Evolutionary conservation across 2,329 filamentous ascomycete genomes (phyloP), one percentile per base, ranked within the genome.

Genomic region (Penicillium sp.): DNA sequence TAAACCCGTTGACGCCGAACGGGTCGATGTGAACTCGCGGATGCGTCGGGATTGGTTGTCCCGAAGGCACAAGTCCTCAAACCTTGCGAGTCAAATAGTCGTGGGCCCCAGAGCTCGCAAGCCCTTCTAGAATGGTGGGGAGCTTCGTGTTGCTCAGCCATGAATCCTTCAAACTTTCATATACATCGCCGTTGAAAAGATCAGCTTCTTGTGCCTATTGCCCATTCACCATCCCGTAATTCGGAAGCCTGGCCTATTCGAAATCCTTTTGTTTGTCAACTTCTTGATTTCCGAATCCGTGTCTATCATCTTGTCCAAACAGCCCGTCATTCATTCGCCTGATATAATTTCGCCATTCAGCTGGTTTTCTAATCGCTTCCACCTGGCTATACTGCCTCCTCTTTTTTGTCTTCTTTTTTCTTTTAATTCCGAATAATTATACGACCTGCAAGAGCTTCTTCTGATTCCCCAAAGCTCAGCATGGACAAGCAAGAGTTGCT

Each of bases 401-500:
- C 23, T 4, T 26, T 23, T 18, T 4, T 42, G 10, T 13, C 6
- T 26, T 26, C 6, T 26, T 26, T 26, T 26, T 26, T 4, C 7
- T 26, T 26, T 16, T 31, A n/a, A n/a, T n/a, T n/a, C 18, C 10
- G 9, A 23, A 16, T 26, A n/a, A 8, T 21, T 38, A 13, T 33
- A 31, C 36, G n/a, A 24, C 41, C 34, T 12, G 29, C 39, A 23
- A 1, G 29, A 42, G 34, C 26, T 13, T 44, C 41, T 29, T 16
- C 43, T 23, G 28, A 16, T 42, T 26, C 29, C 6, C 21, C 33
- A 39, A 9, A 9, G 24, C 41, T 45, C 49, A 49, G 12, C 39
- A 60, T 59, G 57, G 49, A 53, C 16, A 26, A 36, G 26, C 7
- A 55, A 33, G 23, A 57, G 42, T 50, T 66, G 39, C 45, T 26